Conservation (phyloP, 345 rosid genomes). For the Eucalyptus curtisii region DNA sequence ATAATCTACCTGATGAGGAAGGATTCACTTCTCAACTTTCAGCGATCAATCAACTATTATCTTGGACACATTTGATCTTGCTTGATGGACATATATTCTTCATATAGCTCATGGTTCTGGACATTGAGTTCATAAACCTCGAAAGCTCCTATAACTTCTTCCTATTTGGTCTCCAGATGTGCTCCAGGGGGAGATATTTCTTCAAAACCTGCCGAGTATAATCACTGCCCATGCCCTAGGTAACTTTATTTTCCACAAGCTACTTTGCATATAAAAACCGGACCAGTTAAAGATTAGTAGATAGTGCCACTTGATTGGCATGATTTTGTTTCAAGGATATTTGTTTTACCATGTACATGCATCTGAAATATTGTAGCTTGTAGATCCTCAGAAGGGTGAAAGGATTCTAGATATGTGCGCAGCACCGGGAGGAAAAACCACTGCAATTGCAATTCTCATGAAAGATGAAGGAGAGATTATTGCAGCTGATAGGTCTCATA, state of each 20-base stretch:
- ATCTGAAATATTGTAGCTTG: conserved; percentile 10
- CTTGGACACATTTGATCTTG: not conserved
- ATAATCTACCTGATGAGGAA: not conserved
- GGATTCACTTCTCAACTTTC: not conserved
- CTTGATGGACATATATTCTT: not conserved
- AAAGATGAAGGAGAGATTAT: conserved; percentile 85
- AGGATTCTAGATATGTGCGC: conserved; percentile 96
- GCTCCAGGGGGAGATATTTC: conserved; percentile 94
- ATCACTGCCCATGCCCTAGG: conserved; percentile 87
- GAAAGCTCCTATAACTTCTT: not conserved
- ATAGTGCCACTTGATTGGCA: not conserved
- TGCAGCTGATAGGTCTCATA: conserved; percentile 94
- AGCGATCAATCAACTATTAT: not conserved
- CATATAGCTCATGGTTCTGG: not conserved
- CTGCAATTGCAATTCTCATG: conserved; percentile 87
- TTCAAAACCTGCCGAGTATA: conserved; percentile 93
- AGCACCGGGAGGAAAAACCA: conserved; percentile 98
- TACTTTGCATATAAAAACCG: not conserved
- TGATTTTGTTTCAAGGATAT: not conserved
- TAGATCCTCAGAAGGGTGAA: conserved; percentile 97
- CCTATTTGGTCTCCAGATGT: conserved; percentile 43
- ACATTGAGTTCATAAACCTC: not conserved
- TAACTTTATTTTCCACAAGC: conserved; percentile 4
- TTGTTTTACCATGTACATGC: not conserved
- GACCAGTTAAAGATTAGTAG: not conserved